Conservation (phyloP, 495 filamentous ascomycete species). For the Penicillium manginii region DNA sequence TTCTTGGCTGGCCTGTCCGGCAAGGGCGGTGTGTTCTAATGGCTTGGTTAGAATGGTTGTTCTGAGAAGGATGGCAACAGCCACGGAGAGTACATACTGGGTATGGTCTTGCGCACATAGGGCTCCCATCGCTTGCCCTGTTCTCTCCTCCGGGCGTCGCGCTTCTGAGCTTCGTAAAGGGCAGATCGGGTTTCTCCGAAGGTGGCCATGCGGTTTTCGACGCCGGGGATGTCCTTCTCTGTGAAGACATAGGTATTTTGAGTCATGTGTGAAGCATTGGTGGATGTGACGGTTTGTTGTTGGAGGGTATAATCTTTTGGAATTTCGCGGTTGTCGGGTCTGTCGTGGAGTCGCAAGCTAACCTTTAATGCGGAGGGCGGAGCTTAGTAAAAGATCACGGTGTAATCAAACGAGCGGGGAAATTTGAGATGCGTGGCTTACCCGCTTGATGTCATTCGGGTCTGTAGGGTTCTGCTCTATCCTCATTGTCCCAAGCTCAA, state of each 20-base stretch:
- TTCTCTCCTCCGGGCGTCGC: slow-evolving; percentile 50
- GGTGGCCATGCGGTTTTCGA: slow-evolving; percentile 45
- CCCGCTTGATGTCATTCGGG: slow-evolving; percentile 56
- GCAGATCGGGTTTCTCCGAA: slow-evolving; percentile 51
- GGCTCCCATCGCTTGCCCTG: slow-evolving; percentile 66
- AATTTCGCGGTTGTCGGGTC: slow-evolving; percentile 64
- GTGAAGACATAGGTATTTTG: slow-evolving; percentile 74
- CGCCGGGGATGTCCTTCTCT: slow-evolving; percentile 35
- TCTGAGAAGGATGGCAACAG: background rate
- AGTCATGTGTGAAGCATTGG: slow-evolving; percentile 49
- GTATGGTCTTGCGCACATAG: slow-evolving; percentile 77
- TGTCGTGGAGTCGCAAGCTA: slow-evolving; percentile 55
- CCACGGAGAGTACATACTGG: slow-evolving; percentile 59
- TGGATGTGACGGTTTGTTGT: slow-evolving; percentile 51
- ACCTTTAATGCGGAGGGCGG: slow-evolving; percentile 30
- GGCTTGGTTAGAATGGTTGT: slow-evolving; percentile 22
- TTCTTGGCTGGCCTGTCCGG: slow-evolving; percentile 74
- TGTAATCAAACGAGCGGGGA: slow-evolving; percentile 7
- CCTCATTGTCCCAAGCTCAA: slow-evolving; percentile 77
- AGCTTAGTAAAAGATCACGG: background rate
- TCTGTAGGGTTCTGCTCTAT: slow-evolving; percentile 56
- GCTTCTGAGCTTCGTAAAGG: slow-evolving; percentile 51
- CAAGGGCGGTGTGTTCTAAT: slow-evolving; percentile 78
- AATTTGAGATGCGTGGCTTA: slow-evolving; percentile 24
- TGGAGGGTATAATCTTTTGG: slow-evolving; percentile 85